Evolutionary conservation across 2,329 filamentous ascomycete genomes (phyloP).

Genomic region (Epichloe sp.): DNA sequence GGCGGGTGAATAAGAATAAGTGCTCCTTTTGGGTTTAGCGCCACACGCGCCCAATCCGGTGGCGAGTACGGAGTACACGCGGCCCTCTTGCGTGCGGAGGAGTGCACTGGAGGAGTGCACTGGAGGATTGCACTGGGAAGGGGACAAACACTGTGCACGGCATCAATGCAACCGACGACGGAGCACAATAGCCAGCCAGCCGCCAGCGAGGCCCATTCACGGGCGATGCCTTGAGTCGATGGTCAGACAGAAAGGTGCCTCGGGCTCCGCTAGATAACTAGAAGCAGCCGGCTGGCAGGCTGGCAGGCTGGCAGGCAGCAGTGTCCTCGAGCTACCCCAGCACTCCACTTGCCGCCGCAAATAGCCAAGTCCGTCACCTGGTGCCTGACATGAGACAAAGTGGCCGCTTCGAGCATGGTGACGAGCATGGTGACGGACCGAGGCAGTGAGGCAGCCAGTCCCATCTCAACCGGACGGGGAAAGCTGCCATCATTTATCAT

Average conservation of each 20-base stretch:
- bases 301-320: too few species aligned
- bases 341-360: not conserved
- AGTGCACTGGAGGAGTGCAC: not conserved
- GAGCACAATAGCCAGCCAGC: too few species aligned
- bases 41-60: conserved; percentile 13
- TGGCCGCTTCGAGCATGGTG: not conserved
- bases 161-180: not conserved
- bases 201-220: too few species aligned
- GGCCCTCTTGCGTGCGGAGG: not conserved
- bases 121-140: not conserved
- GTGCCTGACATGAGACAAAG: too few species aligned
- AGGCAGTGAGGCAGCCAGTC: not conserved
- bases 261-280: too few species aligned
- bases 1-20: not conserved
- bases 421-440: not conserved
- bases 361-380: too few species aligned
- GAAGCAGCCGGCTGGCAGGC: too few species aligned
- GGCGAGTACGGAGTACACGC: not conserved
- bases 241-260: too few species aligned
- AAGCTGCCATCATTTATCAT: too few species aligned
- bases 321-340: not conserved
- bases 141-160: not conserved
- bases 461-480: too few species aligned
- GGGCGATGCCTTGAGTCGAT: too few species aligned
- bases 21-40: conserved; percentile 4